A percentile compares a stretch with the other conserved stretches of the same genome.
These are phyloP conservation scores for Gynostemma pentaphyllum DNA, from an alignment of 306 rosid species.

Conservation along the genomic window DNA sequence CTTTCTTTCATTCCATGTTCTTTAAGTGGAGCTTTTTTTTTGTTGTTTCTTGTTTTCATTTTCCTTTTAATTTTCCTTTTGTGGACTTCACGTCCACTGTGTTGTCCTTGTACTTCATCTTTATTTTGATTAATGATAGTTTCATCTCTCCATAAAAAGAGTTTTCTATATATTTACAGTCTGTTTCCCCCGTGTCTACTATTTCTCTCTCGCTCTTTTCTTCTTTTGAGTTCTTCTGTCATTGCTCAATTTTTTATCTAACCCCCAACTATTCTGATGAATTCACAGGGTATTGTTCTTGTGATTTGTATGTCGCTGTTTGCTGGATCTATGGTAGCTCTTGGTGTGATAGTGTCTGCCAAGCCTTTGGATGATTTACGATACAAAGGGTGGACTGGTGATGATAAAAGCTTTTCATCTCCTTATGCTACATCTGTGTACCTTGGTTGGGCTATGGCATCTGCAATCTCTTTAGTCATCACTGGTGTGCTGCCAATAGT, in stretches of 20 bases:
- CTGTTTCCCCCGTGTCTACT: not conserved
- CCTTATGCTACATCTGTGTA: slow-evolving; percentile 81
- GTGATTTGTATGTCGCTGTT: slow-evolving; percentile 50
- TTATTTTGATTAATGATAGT: no score
- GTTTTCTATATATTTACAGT: not conserved
- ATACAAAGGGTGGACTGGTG: slow-evolving; percentile 81
- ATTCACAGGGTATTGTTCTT: slow-evolving; percentile 67
- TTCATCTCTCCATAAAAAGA: no score
- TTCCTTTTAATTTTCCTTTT: no score
- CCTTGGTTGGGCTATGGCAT: slow-evolving; percentile 98
- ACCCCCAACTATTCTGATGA: not conserved
- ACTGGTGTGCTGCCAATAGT: slow-evolving; percentile 84
- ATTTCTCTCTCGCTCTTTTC: not conserved
- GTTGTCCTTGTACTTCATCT: no score
- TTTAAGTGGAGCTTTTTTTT: no score
- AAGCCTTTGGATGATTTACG: slow-evolving; percentile 85
- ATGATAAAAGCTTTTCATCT: slow-evolving; percentile 54
- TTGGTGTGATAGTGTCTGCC: slow-evolving; percentile 81
- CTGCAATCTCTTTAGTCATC: slow-evolving; percentile 68
- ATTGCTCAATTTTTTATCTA: not conserved
- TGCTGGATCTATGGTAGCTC: slow-evolving; percentile 72
- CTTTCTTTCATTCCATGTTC: no score
- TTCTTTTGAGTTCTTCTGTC: slow-evolving; percentile 1
- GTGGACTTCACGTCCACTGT: no score
- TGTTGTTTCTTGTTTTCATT: no score